Evolutionary conservation across 2,329 filamentous ascomycete species (phyloP), one percentile per base, ranked within the genome.

Genomic region (Fusarium sulawesiense): DNA sequence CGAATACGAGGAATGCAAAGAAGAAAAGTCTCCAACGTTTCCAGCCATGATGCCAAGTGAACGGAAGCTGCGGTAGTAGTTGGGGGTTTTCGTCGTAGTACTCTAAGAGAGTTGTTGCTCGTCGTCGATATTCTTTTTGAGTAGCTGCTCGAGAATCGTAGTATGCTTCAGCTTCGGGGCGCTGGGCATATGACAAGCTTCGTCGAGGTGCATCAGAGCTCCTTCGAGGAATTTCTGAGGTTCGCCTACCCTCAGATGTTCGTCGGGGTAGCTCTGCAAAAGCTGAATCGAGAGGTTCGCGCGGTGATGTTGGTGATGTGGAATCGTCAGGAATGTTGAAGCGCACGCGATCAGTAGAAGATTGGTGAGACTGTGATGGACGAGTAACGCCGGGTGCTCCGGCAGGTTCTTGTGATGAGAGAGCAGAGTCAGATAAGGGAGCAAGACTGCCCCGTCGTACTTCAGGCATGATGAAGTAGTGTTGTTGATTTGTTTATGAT

Each of bases 1-100:
- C 74, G 60, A 86, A 81, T 58, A 86, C 78, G 25, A 86, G 75
- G 58, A 87, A 81, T 41, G 80, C 80, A 57, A 86, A 82, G 12
- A 86, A 63, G 66, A 83, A 82, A 16, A 86, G 82, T 56, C 82
- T 83, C 78, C 75, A 82, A 21, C 80, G 79, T 46, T 76, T 77
- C 59, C 77, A 75, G 41, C 80, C 80, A 64, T 82, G 80, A 48
- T 81, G 80, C 80, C 80, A 82, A 4, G 80, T 80, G 48, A 82
- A 82, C 6, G 80, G 80, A 27, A 82, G 73, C 71, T 82, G 80
- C 0, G 80, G 80, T n/a, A 82, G 65, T 20, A 82, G 65, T 6
- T 78, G 68, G 1, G 80, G 80, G 40, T 81, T 80, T 29, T 77
- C 78, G 7, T 80, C 77, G 70, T 82, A 82, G 72, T 81, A 82